A percentile compares a stretch with the other conserved stretches of the same genome.
These are phyloP conservation scores for Irpex lacteus DNA, from an alignment of 1,284 basidiomycete species.

Conservation along the genomic window DNA sequence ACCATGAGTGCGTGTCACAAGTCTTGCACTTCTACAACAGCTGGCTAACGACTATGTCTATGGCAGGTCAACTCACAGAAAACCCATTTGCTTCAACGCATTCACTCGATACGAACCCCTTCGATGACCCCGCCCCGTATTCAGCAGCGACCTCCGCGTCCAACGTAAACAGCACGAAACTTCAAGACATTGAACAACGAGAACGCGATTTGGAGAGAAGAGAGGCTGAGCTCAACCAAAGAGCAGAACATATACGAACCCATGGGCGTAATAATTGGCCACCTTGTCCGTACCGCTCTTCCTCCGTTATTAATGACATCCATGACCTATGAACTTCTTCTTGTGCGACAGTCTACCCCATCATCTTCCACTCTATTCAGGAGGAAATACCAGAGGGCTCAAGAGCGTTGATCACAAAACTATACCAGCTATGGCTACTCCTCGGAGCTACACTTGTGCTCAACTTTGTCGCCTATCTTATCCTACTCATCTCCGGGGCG, in stretches of 20 bases:
- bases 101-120: slow-evolving; percentile 80
- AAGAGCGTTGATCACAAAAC: slow-evolving; percentile 75
- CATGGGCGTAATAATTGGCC: slow-evolving; percentile 92
- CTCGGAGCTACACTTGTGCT: slow-evolving; percentile 76
- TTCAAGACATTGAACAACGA: slow-evolving; percentile 66
- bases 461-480: slow-evolving; percentile 91
- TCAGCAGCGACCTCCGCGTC: slow-evolving; percentile 24
- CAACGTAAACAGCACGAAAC: slow-evolving; percentile 38
- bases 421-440: slow-evolving; percentile 89
- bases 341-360: slow-evolving; percentile 72
- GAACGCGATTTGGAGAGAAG: slow-evolving; percentile 80
- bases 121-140: slow-evolving; percentile 63
- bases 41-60: background rate
- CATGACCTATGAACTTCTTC: slow-evolving; percentile 2
- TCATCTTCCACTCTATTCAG: slow-evolving; percentile 90
- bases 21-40: background rate
- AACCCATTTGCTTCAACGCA: slow-evolving; percentile 84
- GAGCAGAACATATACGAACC: slow-evolving; percentile 70
- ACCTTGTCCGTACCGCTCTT: slow-evolving; percentile 52
- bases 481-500: slow-evolving; percentile 77
- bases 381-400: slow-evolving; percentile 87
- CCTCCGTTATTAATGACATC: slow-evolving; percentile 9
- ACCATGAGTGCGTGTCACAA: background rate
- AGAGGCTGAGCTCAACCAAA: slow-evolving; percentile 67
- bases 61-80: slow-evolving; percentile 34